These are phyloP conservation scores for Penicillium desertorum DNA, from an alignment of 495 filamentous ascomycete genomes.

Conservation along the genomic window DNA sequence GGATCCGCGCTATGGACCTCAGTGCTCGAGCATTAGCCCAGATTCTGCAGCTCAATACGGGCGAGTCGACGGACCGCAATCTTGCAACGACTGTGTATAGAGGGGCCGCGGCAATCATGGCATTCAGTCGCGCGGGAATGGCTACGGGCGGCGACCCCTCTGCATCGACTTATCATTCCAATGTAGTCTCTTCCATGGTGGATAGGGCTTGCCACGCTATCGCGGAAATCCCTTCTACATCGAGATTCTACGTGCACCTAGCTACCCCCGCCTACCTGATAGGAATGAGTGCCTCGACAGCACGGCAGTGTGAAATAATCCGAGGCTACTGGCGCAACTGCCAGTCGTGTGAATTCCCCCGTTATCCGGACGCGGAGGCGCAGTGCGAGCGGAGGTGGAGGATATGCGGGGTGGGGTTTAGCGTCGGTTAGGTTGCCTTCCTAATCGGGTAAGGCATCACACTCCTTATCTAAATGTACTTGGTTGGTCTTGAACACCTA, in stretches of 20 bases:
- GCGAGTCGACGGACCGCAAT: constrained; percentile 15
- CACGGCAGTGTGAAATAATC: constrained; percentile 28
- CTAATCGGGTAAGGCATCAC: constrained; percentile 22
- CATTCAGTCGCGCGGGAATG: constrained; percentile 19
- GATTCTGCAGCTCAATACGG: constrained; percentile 15
- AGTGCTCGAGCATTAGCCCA: constrained; percentile 28
- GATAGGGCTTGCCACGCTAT: constrained; percentile 28
- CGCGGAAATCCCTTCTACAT: constrained; percentile 22
- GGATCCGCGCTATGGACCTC: constrained; percentile 15
- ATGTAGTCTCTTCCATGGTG: constrained; percentile 23
- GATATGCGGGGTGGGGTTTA: constrained; percentile 9
- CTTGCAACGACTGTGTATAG: constrained; percentile 30
- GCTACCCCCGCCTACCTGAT: constrained; percentile 30
- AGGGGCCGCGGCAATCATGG: constrained; percentile 30
- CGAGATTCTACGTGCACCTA: constrained; percentile 33
- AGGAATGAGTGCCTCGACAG: constrained; percentile 23
- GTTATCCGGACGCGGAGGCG: constrained; percentile 34
- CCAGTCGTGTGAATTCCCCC: constrained; percentile 28
- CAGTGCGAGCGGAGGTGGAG: constrained; percentile 32
- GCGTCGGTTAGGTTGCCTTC: constrained; percentile 23
- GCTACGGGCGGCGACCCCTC: not conserved
- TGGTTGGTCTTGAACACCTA: constrained; percentile 6
- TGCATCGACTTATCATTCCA: constrained; percentile 3
- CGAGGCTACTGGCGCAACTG: constrained; percentile 33
- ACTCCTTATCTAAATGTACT: constrained; percentile 20